These are phyloP conservation scores for Fomitopsis serialis DNA, from an alignment of 768 basidiomycete genomes.

Conservation along the genomic window DNA sequence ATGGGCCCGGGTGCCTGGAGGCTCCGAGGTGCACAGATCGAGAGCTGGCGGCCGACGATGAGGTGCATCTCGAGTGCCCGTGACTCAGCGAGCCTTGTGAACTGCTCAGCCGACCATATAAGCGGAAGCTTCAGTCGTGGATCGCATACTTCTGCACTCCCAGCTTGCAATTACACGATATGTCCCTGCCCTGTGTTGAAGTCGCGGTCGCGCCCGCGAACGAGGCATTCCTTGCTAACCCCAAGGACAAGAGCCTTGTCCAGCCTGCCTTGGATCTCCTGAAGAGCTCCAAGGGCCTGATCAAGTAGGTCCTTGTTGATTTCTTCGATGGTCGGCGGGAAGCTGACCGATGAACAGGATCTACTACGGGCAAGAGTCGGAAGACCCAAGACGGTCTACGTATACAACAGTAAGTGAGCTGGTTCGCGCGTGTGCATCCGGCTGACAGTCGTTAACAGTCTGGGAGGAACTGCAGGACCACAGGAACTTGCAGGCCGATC, in stretches of 20 bases:
- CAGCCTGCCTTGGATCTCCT: conserved; percentile 11
- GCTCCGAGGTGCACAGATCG: no score
- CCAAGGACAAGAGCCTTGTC: conserved; percentile 8
- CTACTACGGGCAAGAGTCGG: conserved; percentile 11
- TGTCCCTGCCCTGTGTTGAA: conserved; percentile 12
- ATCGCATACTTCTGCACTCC: not conserved
- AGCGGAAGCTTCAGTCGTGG: not conserved
- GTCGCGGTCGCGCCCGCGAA: conserved; percentile 8
- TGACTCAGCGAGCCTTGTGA: no score
- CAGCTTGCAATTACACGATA: not conserved
- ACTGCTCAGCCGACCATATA: no score
- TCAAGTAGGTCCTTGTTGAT: not conserved
- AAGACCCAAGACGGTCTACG: conserved; percentile 12
- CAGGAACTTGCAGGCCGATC: not conserved
- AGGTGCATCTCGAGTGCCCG: no score
- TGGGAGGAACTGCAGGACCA: conserved; percentile 10
- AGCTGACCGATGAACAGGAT: conserved; percentile 1
- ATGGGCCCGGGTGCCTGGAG: no score
- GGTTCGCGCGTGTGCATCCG: not conserved
- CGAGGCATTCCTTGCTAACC: conserved; percentile 11
- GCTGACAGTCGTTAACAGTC: not conserved
- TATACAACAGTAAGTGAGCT: conserved; percentile 8
- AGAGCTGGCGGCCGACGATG: no score
- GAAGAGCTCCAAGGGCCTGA: not conserved
- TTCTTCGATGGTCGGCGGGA: not conserved